Conservation (phyloP, 331 rosid species). For the Prunus yedoensis region DNA sequence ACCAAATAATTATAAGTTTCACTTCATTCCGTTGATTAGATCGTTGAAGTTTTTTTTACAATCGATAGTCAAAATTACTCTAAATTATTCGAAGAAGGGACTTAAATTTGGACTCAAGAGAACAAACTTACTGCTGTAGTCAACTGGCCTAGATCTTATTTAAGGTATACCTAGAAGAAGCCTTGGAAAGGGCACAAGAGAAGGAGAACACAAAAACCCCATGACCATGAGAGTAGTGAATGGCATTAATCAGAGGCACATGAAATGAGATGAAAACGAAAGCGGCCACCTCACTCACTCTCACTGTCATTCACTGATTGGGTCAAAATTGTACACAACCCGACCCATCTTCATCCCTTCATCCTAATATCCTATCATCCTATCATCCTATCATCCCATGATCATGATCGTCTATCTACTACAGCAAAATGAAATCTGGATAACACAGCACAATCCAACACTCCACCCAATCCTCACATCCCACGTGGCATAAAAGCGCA, state of each 20-base stretch:
- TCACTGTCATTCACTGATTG: neutral
- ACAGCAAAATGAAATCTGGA: slow-evolving; percentile 68
- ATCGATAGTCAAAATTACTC: too few relatives aligned
- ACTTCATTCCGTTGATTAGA: too few relatives aligned
- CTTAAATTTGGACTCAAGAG: too few relatives aligned
- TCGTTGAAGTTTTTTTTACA: too few relatives aligned
- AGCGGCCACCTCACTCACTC: too few relatives aligned
- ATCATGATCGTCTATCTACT: slow-evolving; percentile 7
- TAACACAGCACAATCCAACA: slow-evolving; percentile 51
- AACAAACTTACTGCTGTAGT: too few relatives aligned
- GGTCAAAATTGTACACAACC: neutral
- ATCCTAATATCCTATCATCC: slow-evolving; percentile 10
- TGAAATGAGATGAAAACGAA: neutral
- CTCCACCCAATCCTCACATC: slow-evolving; percentile 22
- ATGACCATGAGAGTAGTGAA: neutral
- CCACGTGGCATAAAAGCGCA: slow-evolving; percentile 46
- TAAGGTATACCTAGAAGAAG: too few relatives aligned
- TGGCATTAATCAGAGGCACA: slow-evolving; percentile 19
- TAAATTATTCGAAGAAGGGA: too few relatives aligned
- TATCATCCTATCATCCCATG: slow-evolving; percentile 3
- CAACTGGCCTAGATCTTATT: too few relatives aligned
- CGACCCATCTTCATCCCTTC: neutral
- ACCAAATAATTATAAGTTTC: too few relatives aligned
- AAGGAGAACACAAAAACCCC: neutral
- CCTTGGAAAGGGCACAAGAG: neutral